Percentiles rank a stretch among this genome's conserved stretches.
Evolutionary conservation across 2,329 filamentous ascomycete genomes (phyloP).

Genomic region (Aciculosporium take): DNA sequence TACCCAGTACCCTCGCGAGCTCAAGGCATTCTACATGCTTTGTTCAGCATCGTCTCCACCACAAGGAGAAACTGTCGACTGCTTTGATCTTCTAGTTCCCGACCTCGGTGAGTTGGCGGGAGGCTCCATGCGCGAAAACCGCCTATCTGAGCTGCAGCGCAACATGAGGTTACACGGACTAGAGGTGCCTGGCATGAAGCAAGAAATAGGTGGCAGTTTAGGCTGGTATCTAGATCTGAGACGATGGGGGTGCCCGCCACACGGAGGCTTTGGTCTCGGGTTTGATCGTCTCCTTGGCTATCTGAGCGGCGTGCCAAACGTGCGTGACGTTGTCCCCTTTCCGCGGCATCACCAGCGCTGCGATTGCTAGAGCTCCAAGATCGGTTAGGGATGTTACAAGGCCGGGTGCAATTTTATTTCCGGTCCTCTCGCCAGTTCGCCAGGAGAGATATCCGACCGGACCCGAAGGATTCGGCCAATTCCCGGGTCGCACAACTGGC

Average conservation of each 20-base stretch:
- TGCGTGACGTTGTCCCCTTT: conserved; percentile 77
- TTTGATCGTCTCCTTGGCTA: conserved; percentile 81
- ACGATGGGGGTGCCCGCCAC: conserved; percentile 79
- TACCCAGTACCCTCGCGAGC: conserved; percentile 74
- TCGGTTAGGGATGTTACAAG: neutral
- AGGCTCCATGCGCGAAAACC: conserved; percentile 79
- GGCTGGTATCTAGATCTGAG: conserved; percentile 84
- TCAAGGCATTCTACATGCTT: conserved; percentile 76
- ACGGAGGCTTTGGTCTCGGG: conserved; percentile 81
- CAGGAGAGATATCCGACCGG: conserved; percentile 1
- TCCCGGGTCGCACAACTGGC: neutral
- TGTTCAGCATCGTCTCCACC: conserved; percentile 18
- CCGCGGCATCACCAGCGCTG: conserved; percentile 58
- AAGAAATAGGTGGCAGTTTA: conserved; percentile 25
- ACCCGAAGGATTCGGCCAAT: conserved; percentile 1
- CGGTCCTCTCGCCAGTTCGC: neutral
- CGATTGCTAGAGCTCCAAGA: conserved; percentile 33
- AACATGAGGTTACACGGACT: conserved; percentile 60
- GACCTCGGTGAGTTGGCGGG: conserved; percentile 78
- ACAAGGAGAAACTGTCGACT: conserved; percentile 53
- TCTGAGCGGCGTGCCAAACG: conserved; percentile 64
- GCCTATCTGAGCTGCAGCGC: conserved; percentile 48
- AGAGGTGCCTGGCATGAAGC: conserved; percentile 21
- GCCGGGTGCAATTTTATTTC: neutral
- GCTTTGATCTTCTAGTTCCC: conserved; percentile 80